Base-by-base conservation (phyloP, 179 eudicot genomes). In the Heliamphora pulchella region DNA sequence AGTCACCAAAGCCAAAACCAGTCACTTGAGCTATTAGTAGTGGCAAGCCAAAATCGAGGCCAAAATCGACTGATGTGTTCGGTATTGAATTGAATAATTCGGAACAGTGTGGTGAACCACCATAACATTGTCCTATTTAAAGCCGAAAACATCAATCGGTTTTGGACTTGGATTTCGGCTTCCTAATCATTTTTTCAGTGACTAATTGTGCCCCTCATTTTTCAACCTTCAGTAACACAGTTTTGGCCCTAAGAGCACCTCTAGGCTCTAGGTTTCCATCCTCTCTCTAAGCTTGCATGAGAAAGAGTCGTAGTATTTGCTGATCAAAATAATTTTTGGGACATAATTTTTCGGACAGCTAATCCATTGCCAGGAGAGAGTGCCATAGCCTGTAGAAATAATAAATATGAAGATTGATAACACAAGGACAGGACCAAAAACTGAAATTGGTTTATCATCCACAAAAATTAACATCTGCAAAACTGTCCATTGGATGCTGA, bases 11-110 rank as follows among this genome's bases (percentile, higher is more conserved):
- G 3, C 83, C 81, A 46, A 96, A 96, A 63, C 72, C 74, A 0
- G 98, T 94, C 57, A 94, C 88, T 77, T 96, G 99, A 8, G 93
- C 98, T 78, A 96, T 94, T 3, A 96, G 43, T 80, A 94, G 76
- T 55, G 99, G 99, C 97, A 92, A 93, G 89, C 91, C 90, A 17
- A 89, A 31, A 0, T 31, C 31, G 31, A 31, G 31, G 31, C 31
- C 31, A 31, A 31, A 31, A 31, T 31, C 31, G 31, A 31, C 31
- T 31, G 31, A 31, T 31, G 31, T 31, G 31, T 31, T 31, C 80
- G 8, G 94, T 86, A 79, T 89, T 88, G 78, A 92, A 96, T 0
- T 0, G 93, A 91, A 39, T 97, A 97, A 81, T 96, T 96, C 8
- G 99, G 98, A 18, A 91, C 91, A 0, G 90, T 82, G 0, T 94